Conservation (phyloP, 176 grass and related monocot genomes). For the Triticum aestivum region IWGSC_CS_RefSeq_v2.1 NC_057813.1:383664669-383665168, state of each 20-base stretch:
- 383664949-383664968: conserved; percentile 95
- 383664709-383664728: conserved; percentile 1
- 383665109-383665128: conserved; percentile 11
- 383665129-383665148: neutral
- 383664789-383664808: neutral
- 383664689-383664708: neutral
- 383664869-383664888: neutral
- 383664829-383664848: neutral
- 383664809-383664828: neutral
- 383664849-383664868: neutral
- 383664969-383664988: conserved; percentile 90
- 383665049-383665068: conserved; percentile 41
- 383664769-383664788: neutral
- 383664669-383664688: neutral
- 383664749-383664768: neutral
- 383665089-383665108: neutral
- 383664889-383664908: conserved; percentile 21
- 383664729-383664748: neutral
- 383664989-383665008: conserved; percentile 94
- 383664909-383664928: conserved; percentile 32
- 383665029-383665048: conserved; percentile 95
- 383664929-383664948: conserved; percentile 91
- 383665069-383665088: neutral
- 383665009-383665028: conserved; percentile 92
- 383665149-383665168: conserved; percentile 84